A percentile compares a stretch with the other conserved stretches of the same genome.
phyloP scores from a whole-genome alignment of 345 rosid species.

The Lagerstroemia speciosa region DNA sequence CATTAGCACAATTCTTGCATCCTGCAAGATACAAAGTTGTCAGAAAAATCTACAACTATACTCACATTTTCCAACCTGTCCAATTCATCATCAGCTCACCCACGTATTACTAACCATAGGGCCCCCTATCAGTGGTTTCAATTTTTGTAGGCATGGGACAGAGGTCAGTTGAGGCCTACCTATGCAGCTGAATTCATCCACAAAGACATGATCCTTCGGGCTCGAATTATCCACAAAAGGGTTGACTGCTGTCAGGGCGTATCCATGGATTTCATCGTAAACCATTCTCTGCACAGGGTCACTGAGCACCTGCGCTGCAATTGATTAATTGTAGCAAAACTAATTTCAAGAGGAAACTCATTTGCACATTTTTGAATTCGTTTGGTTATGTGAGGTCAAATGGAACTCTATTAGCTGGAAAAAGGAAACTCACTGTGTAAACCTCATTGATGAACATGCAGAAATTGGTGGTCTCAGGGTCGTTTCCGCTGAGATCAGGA shows the following conservation, averaged over 20 bases:
- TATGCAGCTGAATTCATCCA: constrained; percentile 95
- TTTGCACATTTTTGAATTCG: too few relatives aligned
- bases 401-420: neutral
- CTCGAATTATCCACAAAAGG: constrained; percentile 75
- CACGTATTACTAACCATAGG: neutral
- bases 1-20: constrained; percentile 88
- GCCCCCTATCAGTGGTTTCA: too few relatives aligned
- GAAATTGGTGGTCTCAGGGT: constrained; percentile 74
- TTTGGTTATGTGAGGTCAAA: neutral
- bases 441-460: constrained; percentile 93
- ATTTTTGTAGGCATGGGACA: too few relatives aligned
- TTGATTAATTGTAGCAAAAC: too few relatives aligned
- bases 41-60: neutral
- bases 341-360: neutral
- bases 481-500: constrained; percentile 87
- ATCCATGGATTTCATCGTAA: constrained; percentile 96
- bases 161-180: constrained; percentile 26
- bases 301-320: constrained; percentile 72
- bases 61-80: neutral
- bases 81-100: constrained; percentile 11
- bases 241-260: constrained; percentile 65
- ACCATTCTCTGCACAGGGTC: constrained; percentile 93
- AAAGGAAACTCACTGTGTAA: constrained; percentile 52
- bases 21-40: constrained; percentile 31
- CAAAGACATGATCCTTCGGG: constrained; percentile 66